These are phyloP conservation scores for Pelargonium cotyledonis DNA, from an alignment of 441 rosid genomes.

Conservation along the genomic window DNA sequence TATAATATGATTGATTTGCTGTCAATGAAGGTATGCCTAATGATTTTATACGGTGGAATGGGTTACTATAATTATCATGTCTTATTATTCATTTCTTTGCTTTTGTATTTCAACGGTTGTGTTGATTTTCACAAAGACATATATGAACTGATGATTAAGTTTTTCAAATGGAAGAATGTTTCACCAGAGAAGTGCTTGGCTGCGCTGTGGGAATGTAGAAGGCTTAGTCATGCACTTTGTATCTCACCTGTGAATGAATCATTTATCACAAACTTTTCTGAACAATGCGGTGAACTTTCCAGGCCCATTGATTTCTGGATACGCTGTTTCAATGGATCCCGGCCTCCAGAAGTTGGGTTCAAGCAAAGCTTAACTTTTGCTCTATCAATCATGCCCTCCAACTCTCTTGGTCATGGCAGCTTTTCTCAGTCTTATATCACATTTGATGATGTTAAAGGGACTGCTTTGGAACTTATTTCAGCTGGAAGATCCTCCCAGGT, in stretches of 20 bases:
- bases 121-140: constrained; percentile 39
- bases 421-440: constrained; percentile 31
- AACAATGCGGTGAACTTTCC: constrained; percentile 41
- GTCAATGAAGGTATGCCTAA: constrained; percentile 56
- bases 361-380: constrained; percentile 45
- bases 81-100: constrained; percentile 1
- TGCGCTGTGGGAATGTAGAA: constrained; percentile 73
- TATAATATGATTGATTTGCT: constrained; percentile 61
- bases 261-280: constrained; percentile 41
- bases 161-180: constrained; percentile 45
- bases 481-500: constrained; percentile 41
- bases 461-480: constrained; percentile 52
- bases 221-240: constrained; percentile 84
- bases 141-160: constrained; percentile 50
- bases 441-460: constrained; percentile 48
- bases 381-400: constrained; percentile 23
- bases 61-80: constrained; percentile 13
- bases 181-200: constrained; percentile 49
- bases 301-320: constrained; percentile 62
- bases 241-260: constrained; percentile 63
- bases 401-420: constrained; percentile 26
- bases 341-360: constrained; percentile 53
- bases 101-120: constrained; percentile 48
- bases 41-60: constrained; percentile 13
- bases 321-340: constrained; percentile 55